Evolutionary conservation across 2,329 filamentous ascomycete genomes (phyloP), one percentile per base, ranked within the genome.

Genomic region (Cordyceps pruinosa): DNA sequence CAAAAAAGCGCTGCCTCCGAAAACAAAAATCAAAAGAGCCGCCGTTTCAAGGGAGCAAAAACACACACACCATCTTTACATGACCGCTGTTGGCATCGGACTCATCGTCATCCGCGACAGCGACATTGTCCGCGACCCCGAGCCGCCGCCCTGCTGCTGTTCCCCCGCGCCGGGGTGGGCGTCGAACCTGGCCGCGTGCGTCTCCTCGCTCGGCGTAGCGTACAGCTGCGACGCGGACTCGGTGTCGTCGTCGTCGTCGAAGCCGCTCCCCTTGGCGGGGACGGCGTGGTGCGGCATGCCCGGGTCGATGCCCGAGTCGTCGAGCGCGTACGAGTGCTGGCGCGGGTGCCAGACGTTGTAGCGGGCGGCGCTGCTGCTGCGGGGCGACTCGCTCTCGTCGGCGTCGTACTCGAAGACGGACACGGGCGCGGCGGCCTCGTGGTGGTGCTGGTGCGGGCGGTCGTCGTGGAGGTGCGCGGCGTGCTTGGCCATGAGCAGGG

Each of bases 81-180:
- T 64, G 49, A 64, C 62, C 34, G 66, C 63, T 17, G 63, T 64
- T 30, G 45, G 39, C 8, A 57, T 37, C 12, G 42, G 42, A 32
- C 71, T 72, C 62, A 80, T 70, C 1, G 82, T 85, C 63, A 86
- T 68, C 65, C 83, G 81, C 59, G 82, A 82, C 12, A 87, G 73
- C 28, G 82, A 88, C 65, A 90, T 76, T 44, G 83, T 86, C 61
- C 82, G 80, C 23, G 82, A 82, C 1, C 84, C 69, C 46, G 68
- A 70, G 21, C 69, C 64, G 10, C 71, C 69, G 21, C 72, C 72
- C 26, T 72, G 72, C 60, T 74, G 68, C 64, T 74, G 35, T 5
- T 21, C 5, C 37, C 10, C 74, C 66, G 74, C 76, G 3, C 73
- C 73, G 52, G 73, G 75, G 8, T 32, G 51, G 3, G 34, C 25